Evolutionary conservation across 225 moss, liverwort and hornwort genomes (phyloP).

Genomic region (Lunularia cruciata): DNA sequence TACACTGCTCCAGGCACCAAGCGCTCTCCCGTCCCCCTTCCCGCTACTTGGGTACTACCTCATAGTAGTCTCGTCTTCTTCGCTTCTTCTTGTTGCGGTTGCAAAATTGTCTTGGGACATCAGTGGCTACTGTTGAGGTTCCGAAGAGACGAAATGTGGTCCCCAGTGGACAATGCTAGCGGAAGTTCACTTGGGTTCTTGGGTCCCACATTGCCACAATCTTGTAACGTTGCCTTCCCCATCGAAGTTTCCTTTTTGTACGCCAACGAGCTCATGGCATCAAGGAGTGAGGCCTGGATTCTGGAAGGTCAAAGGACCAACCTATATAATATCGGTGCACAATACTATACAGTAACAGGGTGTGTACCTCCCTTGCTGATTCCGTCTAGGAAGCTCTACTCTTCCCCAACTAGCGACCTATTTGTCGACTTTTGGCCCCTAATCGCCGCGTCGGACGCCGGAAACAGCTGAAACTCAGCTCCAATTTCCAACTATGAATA

Average conservation of each 20-base stretch:
- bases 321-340: too few relatives aligned
- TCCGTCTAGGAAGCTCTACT: too few relatives aligned
- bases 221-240: neutral
- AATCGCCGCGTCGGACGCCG: too few relatives aligned
- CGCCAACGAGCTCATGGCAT: neutral
- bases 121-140: constrained; percentile 5
- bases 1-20: neutral
- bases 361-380: too few relatives aligned
- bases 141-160: constrained; percentile 2
- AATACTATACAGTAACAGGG: too few relatives aligned
- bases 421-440: too few relatives aligned
- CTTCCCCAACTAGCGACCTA: too few relatives aligned
- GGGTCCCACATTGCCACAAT: neutral
- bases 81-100: neutral
- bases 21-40: neutral
- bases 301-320: too few relatives aligned
- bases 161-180: neutral
- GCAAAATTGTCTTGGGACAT: neutral
- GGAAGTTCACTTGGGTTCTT: constrained; percentile 1
- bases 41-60: neutral
- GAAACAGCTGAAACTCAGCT: too few relatives aligned
- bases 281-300: too few relatives aligned
- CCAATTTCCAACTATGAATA: too few relatives aligned
- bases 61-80: neutral
- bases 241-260: neutral